phyloP scores from a whole-genome alignment of 805 yeast species.

The Wickerhamiella bombiphila region DNA sequence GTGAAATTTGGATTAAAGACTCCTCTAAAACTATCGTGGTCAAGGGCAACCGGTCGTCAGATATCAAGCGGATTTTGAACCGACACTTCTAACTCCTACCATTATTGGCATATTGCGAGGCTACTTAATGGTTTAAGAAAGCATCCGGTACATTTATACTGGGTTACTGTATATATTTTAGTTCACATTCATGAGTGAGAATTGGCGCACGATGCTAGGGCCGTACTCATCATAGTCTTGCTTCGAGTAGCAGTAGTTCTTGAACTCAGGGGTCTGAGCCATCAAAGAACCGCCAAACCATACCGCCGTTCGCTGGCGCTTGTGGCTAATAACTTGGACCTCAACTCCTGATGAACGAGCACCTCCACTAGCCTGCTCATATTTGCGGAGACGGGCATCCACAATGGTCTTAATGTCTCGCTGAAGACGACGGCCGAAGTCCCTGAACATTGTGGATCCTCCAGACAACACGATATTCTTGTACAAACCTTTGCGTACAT shows the following conservation, averaged over 20 bases:
- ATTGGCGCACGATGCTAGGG: conserved; percentile 94
- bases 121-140: too few species aligned
- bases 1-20: conserved; percentile 33
- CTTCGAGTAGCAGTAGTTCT: conserved; percentile 91
- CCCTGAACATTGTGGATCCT: conserved; percentile 97
- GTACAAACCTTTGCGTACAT: conserved; percentile 92
- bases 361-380: conserved; percentile 59
- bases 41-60: conserved; percentile 32
- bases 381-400: conserved; percentile 69
- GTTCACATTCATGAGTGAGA: conserved; percentile 72
- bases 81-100: conserved; percentile 19
- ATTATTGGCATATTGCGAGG: too few species aligned
- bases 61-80: conserved; percentile 26
- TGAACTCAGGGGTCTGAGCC: conserved; percentile 95
- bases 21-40: conserved; percentile 41
- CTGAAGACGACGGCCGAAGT: conserved; percentile 93
- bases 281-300: conserved; percentile 98
- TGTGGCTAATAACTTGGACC: conserved; percentile 92
- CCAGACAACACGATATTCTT: conserved; percentile 92
- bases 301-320: conserved; percentile 95
- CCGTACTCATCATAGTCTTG: conserved; percentile 96
- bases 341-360: conserved; percentile 79
- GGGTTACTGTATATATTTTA: conserved; percentile 2
- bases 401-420: conserved; percentile 82
- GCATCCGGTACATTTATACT: neutral